phyloP scores from a whole-genome alignment of 2,329 filamentous ascomycete species.

The Aspergillus oerlinghausenensis region DNA sequence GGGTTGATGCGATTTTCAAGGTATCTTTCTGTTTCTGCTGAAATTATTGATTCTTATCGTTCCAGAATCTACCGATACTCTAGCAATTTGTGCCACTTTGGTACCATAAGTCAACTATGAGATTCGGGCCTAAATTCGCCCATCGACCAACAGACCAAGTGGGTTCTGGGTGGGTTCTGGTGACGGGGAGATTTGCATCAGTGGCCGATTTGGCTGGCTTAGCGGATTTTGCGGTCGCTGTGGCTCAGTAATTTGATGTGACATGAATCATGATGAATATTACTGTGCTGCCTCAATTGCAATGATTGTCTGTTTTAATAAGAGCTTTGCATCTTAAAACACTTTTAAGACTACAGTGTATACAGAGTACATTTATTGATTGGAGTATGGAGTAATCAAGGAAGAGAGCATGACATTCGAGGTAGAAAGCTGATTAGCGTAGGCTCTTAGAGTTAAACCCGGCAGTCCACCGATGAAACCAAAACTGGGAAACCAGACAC shows the following conservation, averaged over 20 bases:
- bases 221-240: background rate
- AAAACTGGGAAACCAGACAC: background rate
- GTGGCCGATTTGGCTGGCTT: background rate
- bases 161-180: background rate
- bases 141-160: background rate
- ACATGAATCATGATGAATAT: background rate
- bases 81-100: background rate
- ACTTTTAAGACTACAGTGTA: background rate
- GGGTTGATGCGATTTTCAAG: background rate
- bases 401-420: background rate
- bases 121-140: background rate
- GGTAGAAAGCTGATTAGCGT: background rate
- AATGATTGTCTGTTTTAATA: background rate
- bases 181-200: background rate
- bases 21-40: background rate
- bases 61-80: background rate
- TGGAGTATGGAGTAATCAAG: background rate
- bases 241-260: background rate
- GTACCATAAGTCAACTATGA: background rate
- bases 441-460: background rate
- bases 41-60: background rate
- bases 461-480: background rate
- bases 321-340: background rate
- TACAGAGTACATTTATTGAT: background rate
- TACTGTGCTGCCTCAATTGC: background rate